Conservation (phyloP, 169 alveolate species). For the Plasmodium relictum region DNA sequence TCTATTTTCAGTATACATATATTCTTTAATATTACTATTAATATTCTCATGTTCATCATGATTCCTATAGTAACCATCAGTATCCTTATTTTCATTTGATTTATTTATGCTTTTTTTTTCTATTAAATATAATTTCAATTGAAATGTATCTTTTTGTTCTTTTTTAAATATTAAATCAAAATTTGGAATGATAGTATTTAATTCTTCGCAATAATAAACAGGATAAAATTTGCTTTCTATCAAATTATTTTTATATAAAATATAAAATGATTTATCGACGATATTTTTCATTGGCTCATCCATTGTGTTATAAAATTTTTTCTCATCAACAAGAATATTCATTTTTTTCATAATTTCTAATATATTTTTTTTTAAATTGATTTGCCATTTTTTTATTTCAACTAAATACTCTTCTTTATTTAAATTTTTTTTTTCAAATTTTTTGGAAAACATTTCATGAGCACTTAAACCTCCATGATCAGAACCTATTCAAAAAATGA, state of each 20-base stretch:
- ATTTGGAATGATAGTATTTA: conserved; percentile 29
- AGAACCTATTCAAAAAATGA: conserved; percentile 7
- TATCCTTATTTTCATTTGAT: neutral
- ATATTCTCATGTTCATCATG: neutral
- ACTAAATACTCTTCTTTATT: conserved; percentile 10
- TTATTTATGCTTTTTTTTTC: neutral
- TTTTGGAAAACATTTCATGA: conserved; percentile 36
- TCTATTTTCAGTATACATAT: neutral
- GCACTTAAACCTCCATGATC: conserved; percentile 73
- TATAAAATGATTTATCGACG: conserved; percentile 3
- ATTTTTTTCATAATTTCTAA: conserved; percentile 20
- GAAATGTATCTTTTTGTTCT: neutral
- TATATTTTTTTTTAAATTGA: conserved; percentile 11
- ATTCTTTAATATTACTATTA: neutral
- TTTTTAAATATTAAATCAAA: conserved; percentile 34
- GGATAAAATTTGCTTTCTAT: conserved; percentile 48
- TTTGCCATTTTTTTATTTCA: conserved; percentile 54
- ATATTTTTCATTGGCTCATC: conserved; percentile 14
- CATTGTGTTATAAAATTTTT: conserved; percentile 31
- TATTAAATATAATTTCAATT: conserved; percentile 14
- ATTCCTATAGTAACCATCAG: neutral
- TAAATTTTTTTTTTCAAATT: neutral
- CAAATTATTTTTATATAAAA: conserved; percentile 28
- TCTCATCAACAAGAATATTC: conserved; percentile 27
- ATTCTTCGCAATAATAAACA: conserved; percentile 32